These are phyloP conservation scores for Rhizopogon vinicolor DNA, from an alignment of 768 basidiomycete species.

Conservation along the genomic window DNA sequence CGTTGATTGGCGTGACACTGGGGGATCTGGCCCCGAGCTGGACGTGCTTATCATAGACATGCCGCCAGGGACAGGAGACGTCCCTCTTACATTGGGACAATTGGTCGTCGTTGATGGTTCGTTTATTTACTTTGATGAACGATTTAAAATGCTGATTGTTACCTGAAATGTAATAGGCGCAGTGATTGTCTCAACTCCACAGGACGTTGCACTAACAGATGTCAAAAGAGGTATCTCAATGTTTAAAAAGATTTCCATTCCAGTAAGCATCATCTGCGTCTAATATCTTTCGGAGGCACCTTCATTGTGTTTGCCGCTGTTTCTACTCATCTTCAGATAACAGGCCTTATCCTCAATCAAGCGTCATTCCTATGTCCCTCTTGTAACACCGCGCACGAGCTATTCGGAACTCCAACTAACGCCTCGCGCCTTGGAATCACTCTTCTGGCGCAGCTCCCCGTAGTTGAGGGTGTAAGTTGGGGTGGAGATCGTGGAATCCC, in stretches of 20 bases:
- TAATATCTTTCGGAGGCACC: neutral
- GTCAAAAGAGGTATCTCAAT: slow-evolving; percentile 90
- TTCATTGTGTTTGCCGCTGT: neutral
- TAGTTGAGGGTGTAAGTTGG: slow-evolving; percentile 69
- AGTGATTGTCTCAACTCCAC: slow-evolving; percentile 93
- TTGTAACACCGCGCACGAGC: slow-evolving; percentile 57
- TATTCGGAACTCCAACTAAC: slow-evolving; percentile 67
- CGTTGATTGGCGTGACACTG: slow-evolving; percentile 72
- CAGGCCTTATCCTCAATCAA: slow-evolving; percentile 86
- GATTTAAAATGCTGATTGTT: neutral
- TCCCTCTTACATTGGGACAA: slow-evolving; percentile 88
- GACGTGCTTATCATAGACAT: slow-evolving; percentile 92
- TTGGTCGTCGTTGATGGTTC: slow-evolving; percentile 78
- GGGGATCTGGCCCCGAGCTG: slow-evolving; percentile 38
- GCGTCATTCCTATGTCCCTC: slow-evolving; percentile 76
- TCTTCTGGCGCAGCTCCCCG: slow-evolving; percentile 77
- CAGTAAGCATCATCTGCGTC: slow-evolving; percentile 43
- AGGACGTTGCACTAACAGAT: slow-evolving; percentile 89
- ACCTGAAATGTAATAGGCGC: slow-evolving; percentile 50
- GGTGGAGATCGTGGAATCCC: slow-evolving; percentile 70
- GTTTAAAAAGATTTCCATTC: slow-evolving; percentile 85
- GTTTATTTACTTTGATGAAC: slow-evolving; percentile 17
- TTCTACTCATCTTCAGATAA: slow-evolving; percentile 48
- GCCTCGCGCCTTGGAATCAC: slow-evolving; percentile 53
- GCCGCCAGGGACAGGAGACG: slow-evolving; percentile 97